phyloP scores from a whole-genome alignment of 768 basidiomycete species.

The Lactarius akahatsu region DNA sequence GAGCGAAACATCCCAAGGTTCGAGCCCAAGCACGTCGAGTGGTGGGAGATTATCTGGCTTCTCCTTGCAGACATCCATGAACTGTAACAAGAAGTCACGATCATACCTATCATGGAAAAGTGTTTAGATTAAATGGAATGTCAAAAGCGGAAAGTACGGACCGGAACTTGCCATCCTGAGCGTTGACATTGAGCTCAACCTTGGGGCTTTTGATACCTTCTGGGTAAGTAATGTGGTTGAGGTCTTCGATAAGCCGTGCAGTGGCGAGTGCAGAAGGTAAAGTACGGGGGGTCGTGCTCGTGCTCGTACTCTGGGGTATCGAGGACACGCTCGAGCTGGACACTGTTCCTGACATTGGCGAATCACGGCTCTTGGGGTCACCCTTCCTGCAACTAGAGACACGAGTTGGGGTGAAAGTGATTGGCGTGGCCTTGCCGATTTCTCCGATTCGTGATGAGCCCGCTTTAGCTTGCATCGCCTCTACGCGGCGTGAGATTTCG shows the following conservation, averaged over 20 bases:
- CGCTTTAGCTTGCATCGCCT: too few species aligned
- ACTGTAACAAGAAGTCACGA: conserved; percentile 95
- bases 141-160: conserved; percentile 35
- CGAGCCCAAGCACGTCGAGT: conserved; percentile 87
- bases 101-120: conserved; percentile 67
- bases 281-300: conserved; percentile 42
- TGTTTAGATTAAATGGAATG: conserved; percentile 4
- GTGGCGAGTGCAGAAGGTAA: conserved; percentile 71
- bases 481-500: too few species aligned
- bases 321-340: too few species aligned
- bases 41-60: conserved; percentile 89
- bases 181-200: conserved; percentile 38
- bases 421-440: too few species aligned
- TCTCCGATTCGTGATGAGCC: too few species aligned
- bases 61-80: conserved; percentile 92
- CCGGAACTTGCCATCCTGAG: conserved; percentile 86
- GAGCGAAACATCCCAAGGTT: too few species aligned
- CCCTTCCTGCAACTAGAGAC: too few species aligned
- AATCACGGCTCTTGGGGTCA: too few species aligned
- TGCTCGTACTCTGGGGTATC: conserved; percentile 50
- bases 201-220: conserved; percentile 79
- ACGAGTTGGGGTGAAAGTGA: too few species aligned
- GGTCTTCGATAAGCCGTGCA: conserved; percentile 82
- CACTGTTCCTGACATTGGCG: too few species aligned
- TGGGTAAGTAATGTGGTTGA: conserved; percentile 76